Evolutionary conservation across 108 stramenopile species (phyloP).

Genomic region (Epipyxis sp.): DNA sequence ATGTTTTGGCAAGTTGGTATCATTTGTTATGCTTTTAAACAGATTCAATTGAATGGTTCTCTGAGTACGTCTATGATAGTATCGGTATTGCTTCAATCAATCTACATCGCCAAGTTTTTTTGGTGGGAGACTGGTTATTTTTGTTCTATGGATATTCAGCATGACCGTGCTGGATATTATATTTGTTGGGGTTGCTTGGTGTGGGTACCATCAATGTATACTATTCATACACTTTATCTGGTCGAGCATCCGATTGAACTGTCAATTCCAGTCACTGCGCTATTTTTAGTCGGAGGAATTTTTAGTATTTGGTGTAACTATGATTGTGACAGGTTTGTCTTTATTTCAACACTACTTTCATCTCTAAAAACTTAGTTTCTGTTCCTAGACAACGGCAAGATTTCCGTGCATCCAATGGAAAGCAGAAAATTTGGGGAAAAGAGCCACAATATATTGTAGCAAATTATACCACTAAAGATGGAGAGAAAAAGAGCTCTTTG

Average conservation of each 20-base stretch:
- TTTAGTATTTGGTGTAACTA: conserved; percentile 81
- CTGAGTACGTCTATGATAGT: conserved; percentile 62
- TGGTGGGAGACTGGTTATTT: conserved; percentile 99
- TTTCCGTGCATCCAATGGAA: conserved; percentile 75
- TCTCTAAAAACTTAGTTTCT: background rate
- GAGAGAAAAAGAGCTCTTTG: conserved; percentile 68
- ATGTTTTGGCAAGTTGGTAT: conserved; percentile 86
- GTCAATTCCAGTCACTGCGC: conserved; percentile 54
- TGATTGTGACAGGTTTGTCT: conserved; percentile 71
- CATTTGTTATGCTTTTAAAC: conserved; percentile 64
- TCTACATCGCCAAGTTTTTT: conserved; percentile 98
- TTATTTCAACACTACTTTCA: background rate
- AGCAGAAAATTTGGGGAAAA: conserved; percentile 81
- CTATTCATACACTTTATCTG: conserved; percentile 74
- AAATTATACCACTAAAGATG: conserved; percentile 69
- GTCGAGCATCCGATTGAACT: conserved; percentile 71
- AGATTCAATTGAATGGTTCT: conserved; percentile 54
- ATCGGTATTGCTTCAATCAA: conserved; percentile 65
- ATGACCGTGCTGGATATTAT: conserved; percentile 86
- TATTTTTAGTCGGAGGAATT: conserved; percentile 68
- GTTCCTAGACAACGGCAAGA: conserved; percentile 71
- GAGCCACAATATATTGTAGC: conserved; percentile 79
- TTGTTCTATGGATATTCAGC: conserved; percentile 94
- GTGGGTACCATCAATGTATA: conserved; percentile 95
- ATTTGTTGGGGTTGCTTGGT: conserved; percentile 98